A percentile compares a stretch with the other conserved stretches of the same genome.
Conservation (phyloP, 2,329 filamentous ascomycete genomes). For the Westerdykella sp. region DNA sequence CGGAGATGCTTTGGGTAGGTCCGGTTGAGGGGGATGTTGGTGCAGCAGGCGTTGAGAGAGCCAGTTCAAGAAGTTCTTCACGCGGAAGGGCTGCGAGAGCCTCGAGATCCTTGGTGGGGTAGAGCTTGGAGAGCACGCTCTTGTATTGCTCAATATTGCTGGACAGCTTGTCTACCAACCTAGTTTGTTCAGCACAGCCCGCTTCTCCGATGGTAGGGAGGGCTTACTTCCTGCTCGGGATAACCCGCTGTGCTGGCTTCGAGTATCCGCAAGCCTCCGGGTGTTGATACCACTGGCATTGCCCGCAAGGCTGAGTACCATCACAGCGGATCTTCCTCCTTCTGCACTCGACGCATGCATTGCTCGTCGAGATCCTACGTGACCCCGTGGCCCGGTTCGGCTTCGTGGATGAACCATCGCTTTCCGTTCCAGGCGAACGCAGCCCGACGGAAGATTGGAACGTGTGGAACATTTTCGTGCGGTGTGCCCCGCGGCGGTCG, state of each 20-base stretch:
- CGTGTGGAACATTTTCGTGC: slow-evolving; percentile 40
- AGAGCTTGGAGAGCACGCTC: slow-evolving; percentile 39
- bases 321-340: slow-evolving; percentile 79
- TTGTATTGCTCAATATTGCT: slow-evolving; percentile 45
- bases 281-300: slow-evolving; percentile 75
- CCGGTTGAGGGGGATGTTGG: slow-evolving; percentile 29
- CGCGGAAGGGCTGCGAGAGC: slow-evolving; percentile 36
- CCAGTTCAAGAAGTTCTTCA: slow-evolving; percentile 43
- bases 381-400: slow-evolving; percentile 33
- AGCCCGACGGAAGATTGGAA: slow-evolving; percentile 37
- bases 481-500: slow-evolving; percentile 1
- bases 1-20: slow-evolving; percentile 29
- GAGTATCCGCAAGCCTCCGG: slow-evolving; percentile 75
- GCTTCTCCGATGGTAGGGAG: slow-evolving; percentile 33
- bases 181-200: slow-evolving; percentile 55
- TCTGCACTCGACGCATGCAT: slow-evolving; percentile 71
- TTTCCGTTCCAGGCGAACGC: slow-evolving; percentile 29
- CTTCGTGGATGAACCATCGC: slow-evolving; percentile 29
- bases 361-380: slow-evolving; percentile 44
- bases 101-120: slow-evolving; percentile 39
- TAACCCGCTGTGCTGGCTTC: slow-evolving; percentile 69
- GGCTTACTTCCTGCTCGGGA: slow-evolving; percentile 69
- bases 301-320: slow-evolving; percentile 73
- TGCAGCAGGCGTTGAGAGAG: slow-evolving; percentile 38
- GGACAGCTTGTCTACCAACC: slow-evolving; percentile 52